Evolutionary conservation across 768 basidiomycete species (phyloP).

Genomic region (Hygrophoropsis aurantiaca): DNA sequence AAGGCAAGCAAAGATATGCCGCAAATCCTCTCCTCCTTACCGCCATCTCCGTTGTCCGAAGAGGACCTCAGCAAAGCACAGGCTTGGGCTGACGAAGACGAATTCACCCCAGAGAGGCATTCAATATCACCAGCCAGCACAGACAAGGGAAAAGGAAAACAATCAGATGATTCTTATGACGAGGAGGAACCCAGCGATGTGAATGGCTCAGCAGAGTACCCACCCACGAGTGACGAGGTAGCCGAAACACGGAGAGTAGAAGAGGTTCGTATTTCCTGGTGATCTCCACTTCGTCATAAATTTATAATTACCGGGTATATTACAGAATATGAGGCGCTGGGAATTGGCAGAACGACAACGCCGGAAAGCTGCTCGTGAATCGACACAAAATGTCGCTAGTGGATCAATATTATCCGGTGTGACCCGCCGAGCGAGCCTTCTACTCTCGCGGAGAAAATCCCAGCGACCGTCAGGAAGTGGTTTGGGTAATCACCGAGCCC

Average conservation of each 20-base stretch:
- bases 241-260: constrained; percentile 68
- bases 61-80: constrained; percentile 43
- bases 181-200: constrained; percentile 25
- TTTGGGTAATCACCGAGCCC: constrained; percentile 43
- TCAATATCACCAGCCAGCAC: constrained; percentile 23
- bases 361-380: constrained; percentile 70
- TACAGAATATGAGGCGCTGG: constrained; percentile 75
- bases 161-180: constrained; percentile 18
- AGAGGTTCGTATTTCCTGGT: constrained; percentile 59
- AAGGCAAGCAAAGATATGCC: background rate
- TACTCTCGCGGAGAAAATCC: constrained; percentile 49
- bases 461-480: constrained; percentile 30
- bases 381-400: constrained; percentile 22
- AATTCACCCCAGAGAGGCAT: constrained; percentile 13
- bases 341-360: constrained; percentile 75
- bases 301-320: constrained; percentile 1
- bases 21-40: constrained; percentile 29
- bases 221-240: constrained; percentile 65
- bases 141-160: constrained; percentile 35
- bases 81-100: constrained; percentile 33
- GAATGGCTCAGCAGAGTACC: constrained; percentile 43
- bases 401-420: constrained; percentile 58
- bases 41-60: constrained; percentile 41
- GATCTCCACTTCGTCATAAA: background rate
- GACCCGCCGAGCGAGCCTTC: constrained; percentile 55